phyloP scores from a whole-genome alignment of 208 protist genomes.

The Phytomonas sp. region DNA sequence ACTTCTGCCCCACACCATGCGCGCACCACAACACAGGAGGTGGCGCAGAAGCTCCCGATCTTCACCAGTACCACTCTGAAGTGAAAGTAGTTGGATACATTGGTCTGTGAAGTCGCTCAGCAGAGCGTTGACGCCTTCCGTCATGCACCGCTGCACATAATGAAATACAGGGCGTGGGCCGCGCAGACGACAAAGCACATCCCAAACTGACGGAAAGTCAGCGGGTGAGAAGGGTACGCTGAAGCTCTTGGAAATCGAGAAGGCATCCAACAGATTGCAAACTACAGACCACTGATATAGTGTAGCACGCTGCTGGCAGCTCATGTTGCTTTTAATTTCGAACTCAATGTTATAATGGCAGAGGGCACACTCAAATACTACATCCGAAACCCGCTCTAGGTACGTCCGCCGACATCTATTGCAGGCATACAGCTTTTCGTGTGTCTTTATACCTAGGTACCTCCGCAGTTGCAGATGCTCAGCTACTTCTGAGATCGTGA shows the following conservation, averaged over 20 bases:
- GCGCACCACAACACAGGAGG: slow-evolving; percentile 36
- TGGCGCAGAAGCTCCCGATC: slow-evolving; percentile 22
- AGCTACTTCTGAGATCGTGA: slow-evolving; percentile 21
- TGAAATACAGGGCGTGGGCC: slow-evolving; percentile 13
- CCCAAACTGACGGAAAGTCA: slow-evolving; percentile 18
- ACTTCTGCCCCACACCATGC: slow-evolving; percentile 22
- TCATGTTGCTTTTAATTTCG: slow-evolving; percentile 27
- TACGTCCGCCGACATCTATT: slow-evolving; percentile 38
- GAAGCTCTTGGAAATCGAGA: slow-evolving; percentile 43
- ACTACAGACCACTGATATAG: slow-evolving; percentile 59
- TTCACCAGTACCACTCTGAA: slow-evolving; percentile 44
- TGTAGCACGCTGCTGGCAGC: slow-evolving; percentile 36
- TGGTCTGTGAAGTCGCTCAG: slow-evolving; percentile 27
- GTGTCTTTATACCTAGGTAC: slow-evolving; percentile 15
- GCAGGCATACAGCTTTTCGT: slow-evolving; percentile 41
- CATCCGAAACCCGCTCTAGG: slow-evolving; percentile 24
- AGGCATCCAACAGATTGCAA: slow-evolving; percentile 38
- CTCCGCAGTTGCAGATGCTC: slow-evolving; percentile 27
- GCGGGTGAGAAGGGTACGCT: slow-evolving; percentile 22
- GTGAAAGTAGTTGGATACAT: slow-evolving; percentile 19
- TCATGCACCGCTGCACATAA: slow-evolving; percentile 34
- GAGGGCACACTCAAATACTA: slow-evolving; percentile 32
- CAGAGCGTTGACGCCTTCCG: slow-evolving; percentile 40
- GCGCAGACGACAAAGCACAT: slow-evolving; percentile 28
- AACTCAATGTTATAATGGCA: slow-evolving; percentile 80